Percentiles rank a stretch among this genome's conserved stretches.
Evolutionary conservation across 805 yeast genomes (phyloP).

Genomic region (Pachysolen tannophilus): DNA sequence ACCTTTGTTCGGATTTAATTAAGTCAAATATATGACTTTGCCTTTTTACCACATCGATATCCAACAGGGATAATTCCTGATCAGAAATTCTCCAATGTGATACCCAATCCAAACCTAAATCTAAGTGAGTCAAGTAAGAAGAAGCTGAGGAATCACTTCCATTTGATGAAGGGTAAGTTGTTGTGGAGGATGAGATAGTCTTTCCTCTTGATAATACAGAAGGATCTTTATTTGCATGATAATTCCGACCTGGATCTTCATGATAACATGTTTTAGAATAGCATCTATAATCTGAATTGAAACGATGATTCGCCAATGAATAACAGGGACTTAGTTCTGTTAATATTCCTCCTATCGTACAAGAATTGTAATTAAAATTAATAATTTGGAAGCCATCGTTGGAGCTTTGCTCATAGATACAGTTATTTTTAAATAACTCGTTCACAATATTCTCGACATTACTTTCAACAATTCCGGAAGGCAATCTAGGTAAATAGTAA

Average conservation of each 20-base stretch:
- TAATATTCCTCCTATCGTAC: background rate
- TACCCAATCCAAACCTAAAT: conserved; percentile 25
- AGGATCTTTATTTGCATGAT: too few relatives aligned
- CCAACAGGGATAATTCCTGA: conserved; percentile 34
- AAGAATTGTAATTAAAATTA: background rate
- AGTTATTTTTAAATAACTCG: background rate
- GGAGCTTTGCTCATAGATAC: background rate
- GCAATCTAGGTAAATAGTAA: conserved; percentile 34
- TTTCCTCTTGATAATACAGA: too few relatives aligned
- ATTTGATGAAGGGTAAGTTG: background rate
- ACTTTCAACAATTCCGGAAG: background rate
- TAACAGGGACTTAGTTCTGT: background rate
- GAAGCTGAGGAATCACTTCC: background rate
- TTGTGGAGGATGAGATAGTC: background rate
- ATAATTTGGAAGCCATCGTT: background rate
- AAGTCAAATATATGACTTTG: conserved; percentile 69
- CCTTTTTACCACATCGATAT: conserved; percentile 10
- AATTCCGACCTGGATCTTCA: too few relatives aligned
- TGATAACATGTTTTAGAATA: too few relatives aligned
- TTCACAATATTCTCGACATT: background rate
- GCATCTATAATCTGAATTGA: too few relatives aligned
- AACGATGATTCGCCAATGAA: background rate
- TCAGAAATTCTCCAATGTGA: conserved; percentile 37
- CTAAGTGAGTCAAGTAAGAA: background rate
- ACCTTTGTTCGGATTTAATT: conserved; percentile 61